Evolutionary conservation across 2,329 filamentous ascomycete genomes (phyloP), one percentile per base, ranked within the genome.

Genomic region (Cadophora malorum): DNA sequence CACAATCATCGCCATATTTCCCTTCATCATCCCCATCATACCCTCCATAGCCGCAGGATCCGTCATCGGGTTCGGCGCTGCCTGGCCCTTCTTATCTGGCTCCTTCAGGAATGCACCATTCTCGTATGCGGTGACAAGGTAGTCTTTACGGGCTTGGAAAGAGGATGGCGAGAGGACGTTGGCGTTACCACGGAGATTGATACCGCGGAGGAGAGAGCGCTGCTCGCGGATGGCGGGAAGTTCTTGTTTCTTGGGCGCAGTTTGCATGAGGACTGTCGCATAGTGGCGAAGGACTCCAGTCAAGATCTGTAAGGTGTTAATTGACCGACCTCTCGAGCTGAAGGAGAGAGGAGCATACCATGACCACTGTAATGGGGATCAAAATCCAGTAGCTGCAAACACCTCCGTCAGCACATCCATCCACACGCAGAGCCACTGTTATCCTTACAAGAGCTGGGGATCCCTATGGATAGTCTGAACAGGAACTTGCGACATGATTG

Each of bases 1-100:
- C 67, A 99, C 93, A 84, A 99, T 98, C 96, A 98, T 99, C 72
- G 96, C 95, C 92, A 99, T 97, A 79, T 99, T 97, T 67, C 94
- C 94, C 87, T 99, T 99, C 93, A 99, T 97, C 93, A 97, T 97
- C 74, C 96, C 95, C 96, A 99, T 99, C 96, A 99, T 99, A 74
- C 94, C 95, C 78, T 99, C 96, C 96, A 99, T 99, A 67, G 93
- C 93, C 59, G 91, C 91, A 25, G 96, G 96, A 79, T 99, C 96
- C 12, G 91, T 92, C 88, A 99, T 94, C 4, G 96, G 96, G 81
- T 98, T 99, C 47, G 93, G 89, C 23, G 94, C 91, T 3, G 94
- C 91, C 81, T 97, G 92, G 63, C 94, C 94, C 78, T 91, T 90
- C 76, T 85, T 88, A 65, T 96, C 92, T 1, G 94, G 94, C 71